Base-by-base conservation (phyloP, 768 basidiomycete genomes). In the Podaxis rugospora region DNA sequence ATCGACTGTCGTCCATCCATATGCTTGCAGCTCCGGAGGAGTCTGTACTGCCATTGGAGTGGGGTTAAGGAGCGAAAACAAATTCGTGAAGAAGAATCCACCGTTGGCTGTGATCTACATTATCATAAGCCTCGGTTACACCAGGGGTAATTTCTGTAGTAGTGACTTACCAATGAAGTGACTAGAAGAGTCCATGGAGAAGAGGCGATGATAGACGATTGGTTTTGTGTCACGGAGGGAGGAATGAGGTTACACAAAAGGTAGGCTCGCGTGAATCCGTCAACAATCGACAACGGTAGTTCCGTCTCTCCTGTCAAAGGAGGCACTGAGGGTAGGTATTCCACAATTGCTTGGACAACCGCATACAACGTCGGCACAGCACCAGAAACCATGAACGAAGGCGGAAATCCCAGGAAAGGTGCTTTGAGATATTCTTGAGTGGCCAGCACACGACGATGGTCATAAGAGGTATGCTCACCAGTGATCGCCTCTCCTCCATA, bases 1-100 rank as follows among this genome's bases (percentile, higher is more conserved):
- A 69, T 96, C 95, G 0, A 85, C 82, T 23, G 86, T 84, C 46
- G 86, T 89, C 94, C 94, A 96, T 11, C 95, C 95, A 60, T 88
- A 89, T 0, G 91, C 82, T 56, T 79, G 79, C 6, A 97, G 80
- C 70, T 95, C 94, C 0, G 87, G 79, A 1, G 95, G 94, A 0
- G 92, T 93, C 36, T 85, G 77, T 21, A 95, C 71, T 4, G 81
- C 68, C 61, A 92, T 77, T 0, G 88, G 76, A 4, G 86, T 85
- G 0, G 93, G 90, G 62, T 87, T 83, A 42, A 70, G 63, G 59
- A 68, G 62, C 28, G 87, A 88, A 74, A 89, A 83, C 51, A 89
- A 75, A 74, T 88, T 90, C 35, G 82, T 79, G 64, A 92, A 67
- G 79, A 95, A 90, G 78, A 92, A 92, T 4, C 92, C 92, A 2